Evolutionary conservation across 1,284 basidiomycete genomes (phyloP).

Genomic region (Filobasidium uniguttulatum): DNA sequence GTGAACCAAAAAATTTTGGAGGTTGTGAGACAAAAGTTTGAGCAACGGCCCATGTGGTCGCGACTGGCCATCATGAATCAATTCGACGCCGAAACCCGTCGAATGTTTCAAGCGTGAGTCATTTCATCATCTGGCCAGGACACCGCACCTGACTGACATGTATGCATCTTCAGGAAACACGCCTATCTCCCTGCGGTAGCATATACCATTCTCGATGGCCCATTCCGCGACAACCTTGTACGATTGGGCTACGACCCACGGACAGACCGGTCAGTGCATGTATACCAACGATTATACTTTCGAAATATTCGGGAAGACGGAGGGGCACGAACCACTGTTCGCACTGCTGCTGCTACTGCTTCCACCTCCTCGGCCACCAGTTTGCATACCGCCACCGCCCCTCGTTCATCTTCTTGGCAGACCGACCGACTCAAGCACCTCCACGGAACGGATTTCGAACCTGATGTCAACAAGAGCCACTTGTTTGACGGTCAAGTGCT

Average conservation of each 20-base stretch:
- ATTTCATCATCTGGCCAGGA: neutral
- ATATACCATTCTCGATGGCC: conserved; percentile 85
- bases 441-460: neutral
- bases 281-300: conserved; percentile 74
- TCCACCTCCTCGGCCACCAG: too few relatives aligned
- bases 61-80: conserved; percentile 41
- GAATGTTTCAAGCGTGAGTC: conserved; percentile 8
- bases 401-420: conserved; percentile 6
- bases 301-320: conserved; percentile 43
- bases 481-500: conserved; percentile 75
- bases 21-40: conserved; percentile 43
- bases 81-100: conserved; percentile 5
- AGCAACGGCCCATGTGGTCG: conserved; percentile 75
- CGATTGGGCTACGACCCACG: conserved; percentile 83
- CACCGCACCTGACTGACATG: neutral
- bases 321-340: too few relatives aligned
- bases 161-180: conserved; percentile 43
- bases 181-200: conserved; percentile 40
- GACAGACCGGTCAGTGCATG: conserved; percentile 51
- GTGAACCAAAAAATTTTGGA: conserved; percentile 50
- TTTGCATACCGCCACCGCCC: too few relatives aligned
- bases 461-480: conserved; percentile 45
- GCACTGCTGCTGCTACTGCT: too few relatives aligned
- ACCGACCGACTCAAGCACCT: neutral
- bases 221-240: conserved; percentile 80